Conservation (phyloP, 805 yeast species). For the Saccharomyces paradoxus region DNA sequence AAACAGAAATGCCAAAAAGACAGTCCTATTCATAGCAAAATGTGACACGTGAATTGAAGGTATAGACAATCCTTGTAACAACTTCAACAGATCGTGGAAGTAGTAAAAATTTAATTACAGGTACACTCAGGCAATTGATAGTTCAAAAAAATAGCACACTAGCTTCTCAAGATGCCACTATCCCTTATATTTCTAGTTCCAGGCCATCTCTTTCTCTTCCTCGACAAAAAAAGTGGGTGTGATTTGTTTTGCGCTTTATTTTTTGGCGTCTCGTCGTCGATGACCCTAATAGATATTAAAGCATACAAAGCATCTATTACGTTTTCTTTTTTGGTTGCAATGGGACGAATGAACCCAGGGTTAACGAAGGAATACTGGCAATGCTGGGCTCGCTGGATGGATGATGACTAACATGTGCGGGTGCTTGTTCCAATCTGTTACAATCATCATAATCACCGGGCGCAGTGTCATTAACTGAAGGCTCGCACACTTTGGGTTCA, state of each 20-base stretch:
- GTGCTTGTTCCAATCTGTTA: conserved; percentile 18
- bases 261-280: neutral
- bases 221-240: neutral
- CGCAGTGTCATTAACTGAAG: neutral
- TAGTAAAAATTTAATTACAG: neutral
- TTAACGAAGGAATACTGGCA: neutral
- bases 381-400: neutral
- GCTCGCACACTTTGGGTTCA: neutral
- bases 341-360: conserved; percentile 22
- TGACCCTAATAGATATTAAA: neutral
- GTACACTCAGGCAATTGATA: neutral
- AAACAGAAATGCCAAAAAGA: conserved; percentile 1
- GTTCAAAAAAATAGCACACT: neutral
- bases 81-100: neutral
- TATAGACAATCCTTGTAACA: neutral
- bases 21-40: conserved; percentile 4
- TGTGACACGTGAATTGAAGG: conserved; percentile 3
- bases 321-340: conserved; percentile 22
- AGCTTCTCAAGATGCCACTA: neutral
- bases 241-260: neutral
- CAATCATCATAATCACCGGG: conserved; percentile 18
- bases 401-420: neutral
- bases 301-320: neutral
- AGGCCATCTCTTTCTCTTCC: neutral
- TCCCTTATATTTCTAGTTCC: neutral